A percentile compares a stretch with the other conserved stretches of the same genome.
Conservation (phyloP, 371 early-diverging fungal species). For the Vairimorpha apis region DNA sequence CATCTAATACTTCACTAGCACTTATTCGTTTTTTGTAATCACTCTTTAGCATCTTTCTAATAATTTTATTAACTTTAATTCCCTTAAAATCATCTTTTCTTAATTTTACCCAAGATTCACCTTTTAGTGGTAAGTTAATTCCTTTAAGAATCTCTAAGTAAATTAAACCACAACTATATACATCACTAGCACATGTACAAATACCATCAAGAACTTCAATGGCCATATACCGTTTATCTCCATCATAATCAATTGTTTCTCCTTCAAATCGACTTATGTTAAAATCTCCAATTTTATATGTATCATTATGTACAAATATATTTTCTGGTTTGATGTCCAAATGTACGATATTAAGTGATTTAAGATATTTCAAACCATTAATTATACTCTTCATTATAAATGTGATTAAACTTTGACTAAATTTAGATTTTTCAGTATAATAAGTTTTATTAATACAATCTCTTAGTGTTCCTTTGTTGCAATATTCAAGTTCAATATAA, state of each 20-base stretch:
- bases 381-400: conserved; percentile 39
- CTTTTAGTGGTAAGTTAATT: conserved; percentile 31
- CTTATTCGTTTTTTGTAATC: conserved; percentile 20
- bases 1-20: conserved; percentile 20
- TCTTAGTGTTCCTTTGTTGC: conserved; percentile 60
- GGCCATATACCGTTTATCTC: conserved; percentile 86
- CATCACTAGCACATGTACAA: conserved; percentile 73
- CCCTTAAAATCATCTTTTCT: conserved; percentile 37
- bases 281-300: conserved; percentile 58
- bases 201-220: conserved; percentile 74
- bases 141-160: conserved; percentile 67
- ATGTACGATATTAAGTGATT: conserved; percentile 49
- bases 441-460: conserved; percentile 32
- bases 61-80: conserved; percentile 21
- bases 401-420: conserved; percentile 10
- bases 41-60: conserved; percentile 30
- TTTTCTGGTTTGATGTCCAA: conserved; percentile 62
- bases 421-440: conserved; percentile 9
- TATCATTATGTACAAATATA: conserved; percentile 20
- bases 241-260: conserved; percentile 67
- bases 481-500: conserved; percentile 77
- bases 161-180: conserved; percentile 80
- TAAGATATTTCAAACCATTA: conserved; percentile 46
- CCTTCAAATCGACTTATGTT: conserved; percentile 47
- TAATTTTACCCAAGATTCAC: conserved; percentile 9